A percentile compares a stretch with the other conserved stretches of the same genome.
phyloP scores from a whole-genome alignment of 345 rosid genomes.

The Mercurialis annua region DNA sequence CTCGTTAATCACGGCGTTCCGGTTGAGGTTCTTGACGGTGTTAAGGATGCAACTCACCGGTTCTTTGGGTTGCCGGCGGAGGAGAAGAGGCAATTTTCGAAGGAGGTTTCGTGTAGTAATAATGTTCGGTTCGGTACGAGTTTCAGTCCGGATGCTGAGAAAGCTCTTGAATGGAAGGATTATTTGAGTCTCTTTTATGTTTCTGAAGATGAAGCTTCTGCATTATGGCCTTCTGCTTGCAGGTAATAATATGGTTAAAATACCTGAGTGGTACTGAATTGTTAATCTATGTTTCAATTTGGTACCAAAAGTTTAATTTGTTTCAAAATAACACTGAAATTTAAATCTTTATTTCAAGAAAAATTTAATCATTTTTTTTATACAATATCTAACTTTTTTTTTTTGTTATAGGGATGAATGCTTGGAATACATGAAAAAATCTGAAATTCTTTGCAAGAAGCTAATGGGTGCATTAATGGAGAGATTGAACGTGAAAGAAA shows the following conservation, averaged over 20 bases:
- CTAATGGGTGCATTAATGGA: conserved; percentile 33
- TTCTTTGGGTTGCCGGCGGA: conserved; percentile 13
- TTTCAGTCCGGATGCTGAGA: conserved; percentile 8
- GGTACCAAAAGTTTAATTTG: too few species aligned
- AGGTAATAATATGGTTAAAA: not conserved
- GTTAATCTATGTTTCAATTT: too few species aligned
- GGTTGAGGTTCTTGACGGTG: conserved; percentile 9
- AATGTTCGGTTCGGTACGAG: conserved; percentile 2
- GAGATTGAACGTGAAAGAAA: conserved; percentile 35
- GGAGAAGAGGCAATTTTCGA: conserved; percentile 13
- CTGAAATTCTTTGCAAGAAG: conserved; percentile 36
- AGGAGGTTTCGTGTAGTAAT: conserved; percentile 21
- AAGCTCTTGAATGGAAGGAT: conserved; percentile 49
- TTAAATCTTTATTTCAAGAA: too few species aligned
- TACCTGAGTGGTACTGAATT: too few species aligned
- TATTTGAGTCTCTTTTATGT: conserved; percentile 45
- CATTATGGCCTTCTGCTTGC: conserved; percentile 41
- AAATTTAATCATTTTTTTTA: too few species aligned
- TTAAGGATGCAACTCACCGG: conserved; percentile 14
- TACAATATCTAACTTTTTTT: too few species aligned
- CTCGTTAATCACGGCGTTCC: conserved; percentile 19
- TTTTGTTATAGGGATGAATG: conserved; percentile 35
- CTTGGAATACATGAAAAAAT: conserved; percentile 41
- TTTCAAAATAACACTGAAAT: too few species aligned
- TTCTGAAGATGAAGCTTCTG: conserved; percentile 38